These are phyloP conservation scores for Penicillium herquei DNA, from an alignment of 495 filamentous ascomycete genomes.

Conservation along the genomic window DNA sequence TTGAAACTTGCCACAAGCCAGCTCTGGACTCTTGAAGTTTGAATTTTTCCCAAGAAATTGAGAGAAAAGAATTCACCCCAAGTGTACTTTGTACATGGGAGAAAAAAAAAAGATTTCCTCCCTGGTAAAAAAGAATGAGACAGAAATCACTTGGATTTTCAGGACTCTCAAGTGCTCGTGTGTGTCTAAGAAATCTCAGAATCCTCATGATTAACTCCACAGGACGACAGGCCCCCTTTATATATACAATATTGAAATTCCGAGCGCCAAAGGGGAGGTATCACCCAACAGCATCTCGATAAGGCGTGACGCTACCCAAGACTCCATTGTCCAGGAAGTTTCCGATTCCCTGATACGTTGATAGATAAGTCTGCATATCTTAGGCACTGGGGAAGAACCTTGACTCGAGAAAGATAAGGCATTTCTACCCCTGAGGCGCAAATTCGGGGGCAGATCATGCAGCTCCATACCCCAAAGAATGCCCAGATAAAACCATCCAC, in stretches of 20 bases:
- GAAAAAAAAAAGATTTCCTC: neutral
- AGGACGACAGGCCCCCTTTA: neutral
- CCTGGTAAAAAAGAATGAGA: neutral
- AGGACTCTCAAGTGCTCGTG: neutral
- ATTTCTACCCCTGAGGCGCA: neutral
- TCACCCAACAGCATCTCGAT: conserved; percentile 19
- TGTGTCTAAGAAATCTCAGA: too few relatives aligned
- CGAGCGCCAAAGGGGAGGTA: conserved; percentile 8
- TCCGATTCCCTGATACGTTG: neutral
- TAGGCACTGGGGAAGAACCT: neutral
- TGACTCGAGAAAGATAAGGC: conserved; percentile 2
- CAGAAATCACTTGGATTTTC: too few relatives aligned
- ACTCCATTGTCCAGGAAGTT: neutral
- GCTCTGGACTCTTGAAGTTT: too few relatives aligned
- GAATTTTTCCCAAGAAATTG: too few relatives aligned
- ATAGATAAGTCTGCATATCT: conserved; percentile 8
- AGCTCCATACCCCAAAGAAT: conserved; percentile 2
- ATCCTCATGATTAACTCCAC: too few relatives aligned
- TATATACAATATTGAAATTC: neutral
- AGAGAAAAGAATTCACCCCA: neutral
- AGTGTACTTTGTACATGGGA: too few relatives aligned
- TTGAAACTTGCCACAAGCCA: too few relatives aligned
- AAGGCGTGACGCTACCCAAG: conserved; percentile 21
- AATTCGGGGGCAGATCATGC: conserved; percentile 2
- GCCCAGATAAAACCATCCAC: neutral